phyloP scores from a whole-genome alignment of 768 basidiomycete genomes.

The Mycena alexandri region DNA sequence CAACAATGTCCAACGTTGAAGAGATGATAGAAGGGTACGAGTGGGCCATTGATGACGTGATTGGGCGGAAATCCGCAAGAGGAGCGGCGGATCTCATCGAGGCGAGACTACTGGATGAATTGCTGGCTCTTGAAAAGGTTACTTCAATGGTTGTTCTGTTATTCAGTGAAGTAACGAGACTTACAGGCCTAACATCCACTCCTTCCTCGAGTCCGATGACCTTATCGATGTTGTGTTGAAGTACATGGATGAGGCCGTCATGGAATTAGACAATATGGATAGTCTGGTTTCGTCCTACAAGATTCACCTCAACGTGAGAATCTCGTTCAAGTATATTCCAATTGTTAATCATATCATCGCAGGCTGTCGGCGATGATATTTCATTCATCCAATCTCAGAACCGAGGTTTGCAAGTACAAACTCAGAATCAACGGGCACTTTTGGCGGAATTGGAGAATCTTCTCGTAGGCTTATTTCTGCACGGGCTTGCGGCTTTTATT shows the following conservation, averaged over 20 bases:
- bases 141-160: conserved; percentile 30
- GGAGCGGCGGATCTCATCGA: conserved; percentile 94
- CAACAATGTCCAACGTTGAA: conserved; percentile 91
- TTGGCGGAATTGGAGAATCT: conserved; percentile 89
- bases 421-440: conserved; percentile 91
- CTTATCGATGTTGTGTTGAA: conserved; percentile 88
- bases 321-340: conserved; percentile 3
- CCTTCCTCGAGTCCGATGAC: conserved; percentile 96
- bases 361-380: conserved; percentile 97
- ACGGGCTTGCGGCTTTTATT: conserved; percentile 3
- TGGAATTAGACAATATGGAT: conserved; percentile 92
- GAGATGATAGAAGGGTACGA: conserved; percentile 99
- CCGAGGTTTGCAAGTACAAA: conserved; percentile 96
- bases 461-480: conserved; percentile 62
- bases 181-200: conserved; percentile 94
- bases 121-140: conserved; percentile 95
- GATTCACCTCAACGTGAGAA: conserved; percentile 91
- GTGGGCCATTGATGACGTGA: conserved; percentile 89
- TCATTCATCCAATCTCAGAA: conserved; percentile 96
- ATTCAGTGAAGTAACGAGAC: conserved; percentile 21
- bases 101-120: conserved; percentile 87
- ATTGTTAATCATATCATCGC: conserved; percentile 14
- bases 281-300: conserved; percentile 92
- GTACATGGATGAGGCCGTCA: conserved; percentile 89
- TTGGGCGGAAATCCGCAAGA: conserved; percentile 71